Evolutionary conservation across 2,329 filamentous ascomycete species (phyloP).

Genomic region (Didymella pomorum): DNA sequence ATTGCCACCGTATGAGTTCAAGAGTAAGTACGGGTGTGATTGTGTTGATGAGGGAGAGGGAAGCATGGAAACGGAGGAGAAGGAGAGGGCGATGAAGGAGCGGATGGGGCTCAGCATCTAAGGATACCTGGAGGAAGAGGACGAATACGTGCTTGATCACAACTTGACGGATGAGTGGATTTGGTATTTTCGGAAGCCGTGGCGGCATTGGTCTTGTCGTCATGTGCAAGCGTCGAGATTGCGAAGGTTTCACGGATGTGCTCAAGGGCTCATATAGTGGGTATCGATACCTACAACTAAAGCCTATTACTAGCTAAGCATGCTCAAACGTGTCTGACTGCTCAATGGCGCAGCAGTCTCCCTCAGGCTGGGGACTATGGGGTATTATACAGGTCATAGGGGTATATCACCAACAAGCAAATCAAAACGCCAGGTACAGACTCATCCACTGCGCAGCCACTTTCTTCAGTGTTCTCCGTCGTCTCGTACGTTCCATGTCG

Average conservation of each 20-base stretch:
- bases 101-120: conserved; percentile 30
- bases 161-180: background rate
- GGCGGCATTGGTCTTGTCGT: background rate
- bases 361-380: background rate
- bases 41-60: conserved; percentile 56
- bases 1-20: conserved; percentile 66
- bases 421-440: conserved; percentile 13
- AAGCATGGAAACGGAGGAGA: background rate
- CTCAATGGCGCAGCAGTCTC: background rate
- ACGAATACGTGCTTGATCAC: background rate
- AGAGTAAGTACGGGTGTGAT: conserved; percentile 67
- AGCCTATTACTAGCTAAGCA: background rate
- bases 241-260: background rate
- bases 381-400: conserved; percentile 17
- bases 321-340: background rate
- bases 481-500: background rate
- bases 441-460: background rate
- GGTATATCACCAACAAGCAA: conserved; percentile 31
- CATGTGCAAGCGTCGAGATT: background rate
- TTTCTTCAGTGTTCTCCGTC: background rate
- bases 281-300: conserved; percentile 3
- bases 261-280: background rate
- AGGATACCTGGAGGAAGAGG: background rate
- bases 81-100: conserved; percentile 27
- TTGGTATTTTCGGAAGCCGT: background rate